Conservation (phyloP, 2,329 filamentous ascomycete species). For the Corinectria fuckeliana region DNA sequence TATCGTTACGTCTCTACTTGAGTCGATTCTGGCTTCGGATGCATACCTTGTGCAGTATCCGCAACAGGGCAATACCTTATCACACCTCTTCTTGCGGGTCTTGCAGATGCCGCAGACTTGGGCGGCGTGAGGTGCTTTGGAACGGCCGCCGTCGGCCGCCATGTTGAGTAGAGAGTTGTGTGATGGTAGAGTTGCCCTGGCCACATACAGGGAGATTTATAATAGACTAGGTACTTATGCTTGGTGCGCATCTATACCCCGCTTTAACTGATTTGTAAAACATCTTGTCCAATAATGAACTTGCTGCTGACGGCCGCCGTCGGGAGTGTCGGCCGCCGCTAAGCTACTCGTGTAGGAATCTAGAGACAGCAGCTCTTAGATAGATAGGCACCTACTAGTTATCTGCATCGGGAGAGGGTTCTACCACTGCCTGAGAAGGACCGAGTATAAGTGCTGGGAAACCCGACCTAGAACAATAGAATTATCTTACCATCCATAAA, state of each 20-base stretch:
- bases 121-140: neutral
- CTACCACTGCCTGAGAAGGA: neutral
- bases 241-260: neutral
- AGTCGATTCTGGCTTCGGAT: too few species aligned
- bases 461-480: neutral
- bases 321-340: neutral
- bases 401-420: neutral
- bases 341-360: neutral
- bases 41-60: slow-evolving; percentile 3
- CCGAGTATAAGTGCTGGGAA: neutral
- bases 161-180: neutral
- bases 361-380: too few species aligned
- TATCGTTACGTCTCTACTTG: neutral
- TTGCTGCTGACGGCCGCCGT: neutral
- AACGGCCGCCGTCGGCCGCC: slow-evolving; percentile 1
- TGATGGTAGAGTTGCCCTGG: neutral
- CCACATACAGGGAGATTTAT: neutral
- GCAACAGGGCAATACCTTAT: neutral
- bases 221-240: neutral
- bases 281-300: neutral
- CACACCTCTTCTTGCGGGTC: slow-evolving; percentile 7
- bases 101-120: neutral
- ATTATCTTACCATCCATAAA: neutral
- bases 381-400: too few species aligned
- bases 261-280: neutral